Conservation (phyloP, 352 stramenopile species). For the Pythium rishiriense region DNA sequence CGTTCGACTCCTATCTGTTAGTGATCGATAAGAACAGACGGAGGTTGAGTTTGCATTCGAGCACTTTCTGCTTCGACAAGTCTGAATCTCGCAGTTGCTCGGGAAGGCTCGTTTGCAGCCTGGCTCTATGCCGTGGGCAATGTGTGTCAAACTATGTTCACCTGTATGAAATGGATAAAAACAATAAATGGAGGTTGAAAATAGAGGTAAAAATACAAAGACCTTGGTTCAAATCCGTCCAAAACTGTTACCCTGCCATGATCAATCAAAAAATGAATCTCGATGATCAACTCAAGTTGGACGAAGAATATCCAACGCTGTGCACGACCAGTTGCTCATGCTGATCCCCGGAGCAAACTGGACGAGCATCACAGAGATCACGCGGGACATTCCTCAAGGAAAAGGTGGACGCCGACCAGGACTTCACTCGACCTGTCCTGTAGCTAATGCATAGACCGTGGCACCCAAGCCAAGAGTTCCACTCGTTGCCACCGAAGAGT, state of each 20-base stretch:
- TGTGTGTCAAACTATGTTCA: background rate
- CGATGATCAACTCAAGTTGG: background rate
- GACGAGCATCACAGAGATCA: background rate
- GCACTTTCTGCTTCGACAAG: constrained; percentile 15
- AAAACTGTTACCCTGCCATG: background rate
- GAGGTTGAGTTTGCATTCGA: background rate
- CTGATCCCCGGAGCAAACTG: background rate
- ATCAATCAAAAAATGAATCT: background rate
- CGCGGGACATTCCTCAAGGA: background rate
- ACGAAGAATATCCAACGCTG: background rate
- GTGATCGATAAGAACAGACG: too few species aligned
- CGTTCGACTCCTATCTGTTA: background rate
- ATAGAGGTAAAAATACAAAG: background rate
- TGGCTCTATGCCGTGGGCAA: background rate
- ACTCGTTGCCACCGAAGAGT: too few species aligned
- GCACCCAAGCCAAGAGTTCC: background rate
- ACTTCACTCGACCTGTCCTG: constrained; percentile 5
- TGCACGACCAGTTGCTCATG: background rate
- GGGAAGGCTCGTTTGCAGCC: background rate
- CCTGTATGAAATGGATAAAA: background rate
- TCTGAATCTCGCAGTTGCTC: constrained; percentile 13
- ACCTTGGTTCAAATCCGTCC: background rate
- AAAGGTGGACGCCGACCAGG: background rate
- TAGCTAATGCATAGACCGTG: constrained; percentile 24
- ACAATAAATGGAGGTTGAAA: background rate